Conservation (phyloP, 345 rosid genomes). For the Acer saccharum region DNA sequence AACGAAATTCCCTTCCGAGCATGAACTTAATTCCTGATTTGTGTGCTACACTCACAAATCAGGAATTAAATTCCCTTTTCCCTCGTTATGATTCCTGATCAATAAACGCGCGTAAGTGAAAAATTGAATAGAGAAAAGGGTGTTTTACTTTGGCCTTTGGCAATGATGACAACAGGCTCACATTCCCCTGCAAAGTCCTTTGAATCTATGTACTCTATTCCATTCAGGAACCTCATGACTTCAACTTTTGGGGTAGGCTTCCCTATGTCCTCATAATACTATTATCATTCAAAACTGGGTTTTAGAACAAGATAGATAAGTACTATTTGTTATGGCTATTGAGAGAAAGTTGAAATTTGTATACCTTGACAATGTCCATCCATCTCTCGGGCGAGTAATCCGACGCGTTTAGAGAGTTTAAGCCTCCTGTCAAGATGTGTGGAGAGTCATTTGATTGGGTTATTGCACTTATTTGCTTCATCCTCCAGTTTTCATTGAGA, state of each 20-base stretch:
- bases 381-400: constrained; percentile 87
- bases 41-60: too few relatives aligned
- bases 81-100: too few relatives aligned
- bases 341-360: neutral
- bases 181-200: constrained; percentile 85
- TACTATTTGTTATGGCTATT: neutral
- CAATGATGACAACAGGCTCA: constrained; percentile 89
- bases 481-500: constrained; percentile 89
- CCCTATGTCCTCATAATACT: constrained; percentile 88
- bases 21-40: too few relatives aligned
- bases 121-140: too few relatives aligned
- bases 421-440: constrained; percentile 76
- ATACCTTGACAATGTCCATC: constrained; percentile 80
- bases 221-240: constrained; percentile 65
- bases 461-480: constrained; percentile 82
- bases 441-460: constrained; percentile 61
- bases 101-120: too few relatives aligned
- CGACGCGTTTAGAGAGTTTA: constrained; percentile 72
- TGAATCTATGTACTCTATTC: constrained; percentile 65
- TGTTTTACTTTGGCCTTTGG: constrained; percentile 83
- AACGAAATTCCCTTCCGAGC: too few relatives aligned
- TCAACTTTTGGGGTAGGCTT: constrained; percentile 84
- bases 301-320: neutral
- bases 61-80: too few relatives aligned
- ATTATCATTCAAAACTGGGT: constrained; percentile 3